Evolutionary conservation across 805 yeast species (phyloP), one percentile per base, ranked within the genome.

Genomic region (Torulaspora quercuum): DNA sequence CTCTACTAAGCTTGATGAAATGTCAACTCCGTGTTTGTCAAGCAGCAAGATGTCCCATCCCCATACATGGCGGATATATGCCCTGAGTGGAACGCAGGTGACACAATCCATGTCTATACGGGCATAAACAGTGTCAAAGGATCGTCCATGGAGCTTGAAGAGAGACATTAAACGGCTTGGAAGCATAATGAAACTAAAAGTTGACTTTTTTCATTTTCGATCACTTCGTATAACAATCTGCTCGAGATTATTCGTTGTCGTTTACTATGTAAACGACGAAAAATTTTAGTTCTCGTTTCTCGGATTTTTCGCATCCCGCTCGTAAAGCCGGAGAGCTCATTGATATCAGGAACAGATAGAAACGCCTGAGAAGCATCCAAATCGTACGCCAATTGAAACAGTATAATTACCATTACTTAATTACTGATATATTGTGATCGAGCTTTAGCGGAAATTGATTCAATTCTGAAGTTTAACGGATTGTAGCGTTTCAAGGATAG

Each of bases 191-290:
- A n/a, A n/a, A n/a, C n/a, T n/a, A n/a, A n/a, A n/a, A n/a, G n/a
- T n/a, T n/a, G n/a, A n/a, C n/a, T n/a, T n/a, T n/a, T n/a, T n/a
- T n/a, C n/a, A n/a, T n/a, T n/a, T n/a, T n/a, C n/a, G n/a, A n/a
- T n/a, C n/a, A n/a, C n/a, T 19, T 34, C 37, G 37, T 34, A 27
- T 27, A 34, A 21, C 5, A 8, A 13, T 12, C 13, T 11, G 35
- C n/a, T n/a, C n/a, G n/a, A n/a, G n/a, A n/a, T n/a, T n/a, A n/a
- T n/a, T n/a, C n/a, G n/a, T n/a, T n/a, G n/a, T n/a, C n/a, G n/a
- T n/a, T n/a, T n/a, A n/a, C n/a, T n/a, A n/a, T n/a, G n/a, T 22
- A 34, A 26, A 34, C 37, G 37, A 34, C 29, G 18, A 34, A 34
- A 27, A 15, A 22, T 34, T 34, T 34, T 34, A 31, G 16, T 34